phyloP scores from a whole-genome alignment of 441 rosid species.

The Adansonia gregorii region DNA sequence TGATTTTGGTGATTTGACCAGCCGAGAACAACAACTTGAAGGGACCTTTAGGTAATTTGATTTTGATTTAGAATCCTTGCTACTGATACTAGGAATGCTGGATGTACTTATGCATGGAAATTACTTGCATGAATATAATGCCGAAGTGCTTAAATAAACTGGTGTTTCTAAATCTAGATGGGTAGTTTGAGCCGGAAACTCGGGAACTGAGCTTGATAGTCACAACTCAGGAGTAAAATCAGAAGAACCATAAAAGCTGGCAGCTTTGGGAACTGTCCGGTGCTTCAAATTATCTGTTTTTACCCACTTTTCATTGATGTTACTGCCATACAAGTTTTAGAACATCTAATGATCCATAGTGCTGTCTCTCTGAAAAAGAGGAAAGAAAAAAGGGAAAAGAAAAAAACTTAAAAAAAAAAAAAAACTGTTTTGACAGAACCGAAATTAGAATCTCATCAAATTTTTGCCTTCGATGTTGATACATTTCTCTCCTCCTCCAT shows the following conservation, averaged over 20 bases:
- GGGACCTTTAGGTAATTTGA: slow-evolving; percentile 88
- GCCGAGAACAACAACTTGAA: slow-evolving; percentile 90
- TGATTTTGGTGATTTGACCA: slow-evolving; percentile 92
- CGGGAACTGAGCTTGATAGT: slow-evolving; percentile 2
- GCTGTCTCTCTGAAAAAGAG: not conserved
- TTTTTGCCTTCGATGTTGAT: not conserved
- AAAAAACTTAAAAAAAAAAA: not conserved
- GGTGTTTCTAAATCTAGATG: slow-evolving; percentile 14
- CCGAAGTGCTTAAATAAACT: not conserved
- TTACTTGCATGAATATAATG: slow-evolving; percentile 15
- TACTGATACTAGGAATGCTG: slow-evolving; percentile 20
- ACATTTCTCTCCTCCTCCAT: not conserved
- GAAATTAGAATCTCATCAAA: not conserved
- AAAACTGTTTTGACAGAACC: no score
- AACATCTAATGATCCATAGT: not conserved
- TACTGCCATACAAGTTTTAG: not conserved
- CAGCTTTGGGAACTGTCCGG: not conserved
- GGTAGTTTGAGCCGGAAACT: not conserved
- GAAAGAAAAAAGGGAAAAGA: not conserved
- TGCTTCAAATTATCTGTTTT: not conserved
- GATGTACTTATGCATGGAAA: not conserved
- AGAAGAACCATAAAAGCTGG: slow-evolving; percentile 4
- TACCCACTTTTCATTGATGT: not conserved
- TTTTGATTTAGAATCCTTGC: slow-evolving; percentile 13
- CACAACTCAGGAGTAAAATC: not conserved